These are phyloP conservation scores for Aquilaria yunnanensis DNA, from an alignment of 345 rosid genomes.

Conservation along the genomic window DNA sequence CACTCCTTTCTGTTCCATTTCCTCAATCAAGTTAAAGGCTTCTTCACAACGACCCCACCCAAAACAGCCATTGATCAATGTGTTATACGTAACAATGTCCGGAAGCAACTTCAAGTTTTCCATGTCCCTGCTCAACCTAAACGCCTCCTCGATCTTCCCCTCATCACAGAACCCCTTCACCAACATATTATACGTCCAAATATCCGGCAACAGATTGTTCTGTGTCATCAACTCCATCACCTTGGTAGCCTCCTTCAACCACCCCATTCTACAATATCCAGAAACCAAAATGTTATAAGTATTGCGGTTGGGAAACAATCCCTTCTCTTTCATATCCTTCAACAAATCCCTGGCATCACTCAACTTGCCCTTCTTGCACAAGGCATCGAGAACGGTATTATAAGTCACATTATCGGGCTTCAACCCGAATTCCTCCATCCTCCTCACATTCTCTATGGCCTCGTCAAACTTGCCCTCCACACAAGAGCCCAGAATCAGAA, in stretches of 20 bases:
- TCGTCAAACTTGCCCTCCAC: conserved; percentile 49
- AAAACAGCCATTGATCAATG: conserved; percentile 76
- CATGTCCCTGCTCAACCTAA: conserved; percentile 59
- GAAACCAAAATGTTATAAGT: conserved; percentile 57
- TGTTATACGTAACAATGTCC: conserved; percentile 75
- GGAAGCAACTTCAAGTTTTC: conserved; percentile 54
- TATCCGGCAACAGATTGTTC: conserved; percentile 48
- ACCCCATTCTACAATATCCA: conserved; percentile 75
- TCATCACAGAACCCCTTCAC: conserved; percentile 53
- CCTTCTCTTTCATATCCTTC: conserved; percentile 57
- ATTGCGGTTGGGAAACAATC: conserved; percentile 46
- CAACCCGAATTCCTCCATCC: conserved; percentile 56
- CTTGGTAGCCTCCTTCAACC: conserved; percentile 62
- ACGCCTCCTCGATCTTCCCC: conserved; percentile 53
- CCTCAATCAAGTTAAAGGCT: conserved; percentile 50
- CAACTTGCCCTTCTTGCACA: conserved; percentile 75
- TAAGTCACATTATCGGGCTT: conserved; percentile 57
- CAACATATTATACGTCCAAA: conserved; percentile 66
- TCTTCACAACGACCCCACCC: conserved; percentile 31
- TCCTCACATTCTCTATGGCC: conserved; percentile 35
- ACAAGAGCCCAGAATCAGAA: conserved; percentile 70
- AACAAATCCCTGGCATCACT: conserved; percentile 58
- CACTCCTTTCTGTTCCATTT: conserved; percentile 59
- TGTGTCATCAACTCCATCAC: conserved; percentile 65
- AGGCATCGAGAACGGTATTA: conserved; percentile 61